Evolutionary conservation across 768 basidiomycete species (phyloP), one percentile per base, ranked within the genome.

Genomic region (Hortiboletus campestris): DNA sequence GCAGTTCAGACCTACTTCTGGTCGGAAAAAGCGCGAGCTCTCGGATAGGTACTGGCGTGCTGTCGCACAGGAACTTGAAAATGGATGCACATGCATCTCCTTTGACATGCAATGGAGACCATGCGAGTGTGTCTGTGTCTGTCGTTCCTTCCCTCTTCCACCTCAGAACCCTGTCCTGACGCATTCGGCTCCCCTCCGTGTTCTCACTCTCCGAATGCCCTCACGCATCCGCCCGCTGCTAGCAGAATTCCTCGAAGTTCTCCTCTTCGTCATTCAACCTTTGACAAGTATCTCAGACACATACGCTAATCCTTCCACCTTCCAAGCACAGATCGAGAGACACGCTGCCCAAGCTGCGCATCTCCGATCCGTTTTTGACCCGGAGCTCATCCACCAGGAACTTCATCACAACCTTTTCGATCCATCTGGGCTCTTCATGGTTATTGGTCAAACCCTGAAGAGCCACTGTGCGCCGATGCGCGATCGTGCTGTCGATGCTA

Each of bases 381-480:
- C 90, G 4, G 82, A 80, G 19, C 80, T 91, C 56, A 89, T 96
- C 57, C 81, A 87, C 66, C 88, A 90, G 69, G 91, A 95, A 74
- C 82, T 94, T 62, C 79, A 77, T 51, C 86, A 86, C 59, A 80
- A 82, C 34, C 74, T 90, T 10, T 93, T 91, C 67, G 90, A 94
- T 74, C 84, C 90, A 25, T 81, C 84, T 8, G 84, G 84, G 11
- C 78, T 95, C 45, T 93, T 96, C 73, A 68, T 78, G 44, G 83
- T 85, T 56, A 85, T 97, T 56, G 93, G 91, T 14, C 78, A 82
- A 58, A 88, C 88, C 17, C 80, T 96, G 58, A 92, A 95, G 71
- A 84, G 84, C 35, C 94, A 97, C 64, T 96, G 94, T 59, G 94
- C 94, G 7, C 94, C 94, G 14, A 94, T 96, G 86, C 79, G 94